Conservation (phyloP, 225 moss, liverwort and hornwort genomes). For the Climacium dendroides region DNA sequence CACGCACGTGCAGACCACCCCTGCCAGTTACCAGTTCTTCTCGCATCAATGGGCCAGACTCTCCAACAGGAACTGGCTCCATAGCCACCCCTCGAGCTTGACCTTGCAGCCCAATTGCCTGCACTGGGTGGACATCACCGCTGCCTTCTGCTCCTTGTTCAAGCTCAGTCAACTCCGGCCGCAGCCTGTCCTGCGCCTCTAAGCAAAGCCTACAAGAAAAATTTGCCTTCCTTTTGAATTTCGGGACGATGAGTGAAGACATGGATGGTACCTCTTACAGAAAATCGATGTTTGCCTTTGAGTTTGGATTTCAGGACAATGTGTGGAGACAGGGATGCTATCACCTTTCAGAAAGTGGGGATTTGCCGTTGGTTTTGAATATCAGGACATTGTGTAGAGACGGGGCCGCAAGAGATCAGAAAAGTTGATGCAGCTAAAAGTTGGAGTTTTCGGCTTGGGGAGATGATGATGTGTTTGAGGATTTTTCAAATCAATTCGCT, state of each 20-base stretch:
- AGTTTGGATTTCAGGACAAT: background rate
- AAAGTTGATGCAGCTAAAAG: background rate
- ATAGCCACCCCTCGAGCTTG: background rate
- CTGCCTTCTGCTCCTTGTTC: conserved; percentile 27
- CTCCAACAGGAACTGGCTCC: background rate
- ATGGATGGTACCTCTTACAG: background rate
- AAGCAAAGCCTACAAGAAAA: background rate
- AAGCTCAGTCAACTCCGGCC: conserved; percentile 12
- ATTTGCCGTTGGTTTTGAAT: background rate
- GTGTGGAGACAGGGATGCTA: background rate
- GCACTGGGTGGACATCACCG: conserved; percentile 27
- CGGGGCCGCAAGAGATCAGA: background rate
- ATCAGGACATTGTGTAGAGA: background rate
- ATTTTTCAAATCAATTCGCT: background rate
- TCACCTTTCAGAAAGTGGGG: background rate
- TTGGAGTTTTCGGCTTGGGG: background rate
- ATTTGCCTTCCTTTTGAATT: background rate
- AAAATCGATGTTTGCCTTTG: background rate
- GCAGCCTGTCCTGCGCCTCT: conserved; percentile 15
- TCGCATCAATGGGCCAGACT: conserved; percentile 13
- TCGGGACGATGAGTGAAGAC: background rate
- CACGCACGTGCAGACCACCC: background rate
- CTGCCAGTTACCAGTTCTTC: conserved; percentile 6
- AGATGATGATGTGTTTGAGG: background rate
- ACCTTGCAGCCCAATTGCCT: conserved; percentile 7